Conservation (phyloP, 2,329 filamentous ascomycete species). For the Chaetomiaceae sp. region DNA sequence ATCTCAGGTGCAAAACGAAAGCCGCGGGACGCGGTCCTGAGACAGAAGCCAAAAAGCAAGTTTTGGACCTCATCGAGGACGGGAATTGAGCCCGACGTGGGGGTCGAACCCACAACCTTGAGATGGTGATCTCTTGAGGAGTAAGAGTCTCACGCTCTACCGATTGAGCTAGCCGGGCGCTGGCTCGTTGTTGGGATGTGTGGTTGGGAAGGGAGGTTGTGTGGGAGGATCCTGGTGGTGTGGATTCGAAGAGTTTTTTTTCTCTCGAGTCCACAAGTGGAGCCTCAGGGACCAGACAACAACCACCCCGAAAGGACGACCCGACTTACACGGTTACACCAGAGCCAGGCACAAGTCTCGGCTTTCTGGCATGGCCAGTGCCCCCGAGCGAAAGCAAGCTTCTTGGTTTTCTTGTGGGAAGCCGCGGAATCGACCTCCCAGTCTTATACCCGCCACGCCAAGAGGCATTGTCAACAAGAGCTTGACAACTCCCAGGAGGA, state of each 20-base stretch:
- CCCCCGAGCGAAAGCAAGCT: too few species aligned
- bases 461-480: too few species aligned
- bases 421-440: too few species aligned
- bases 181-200: not conserved
- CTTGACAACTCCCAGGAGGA: too few species aligned
- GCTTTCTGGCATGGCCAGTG: too few species aligned
- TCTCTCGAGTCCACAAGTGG: not conserved
- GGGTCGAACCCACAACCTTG: conserved; percentile 27
- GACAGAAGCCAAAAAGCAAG: not conserved
- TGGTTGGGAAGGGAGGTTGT: not conserved
- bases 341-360: too few species aligned
- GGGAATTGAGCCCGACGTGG: conserved; percentile 27
- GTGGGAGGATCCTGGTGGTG: not conserved
- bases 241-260: not conserved
- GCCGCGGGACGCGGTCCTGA: too few species aligned
- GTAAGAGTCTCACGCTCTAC: conserved; percentile 70
- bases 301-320: too few species aligned
- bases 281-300: not conserved
- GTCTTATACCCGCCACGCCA: too few species aligned
- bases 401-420: too few species aligned
- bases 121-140: conserved; percentile 46
- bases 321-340: too few species aligned
- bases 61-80: conserved; percentile 4
- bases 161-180: conserved; percentile 60
- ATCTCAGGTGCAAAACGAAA: too few species aligned